phyloP scores from a whole-genome alignment of 1,284 basidiomycete species.

The Malassezia restricta region DNA sequence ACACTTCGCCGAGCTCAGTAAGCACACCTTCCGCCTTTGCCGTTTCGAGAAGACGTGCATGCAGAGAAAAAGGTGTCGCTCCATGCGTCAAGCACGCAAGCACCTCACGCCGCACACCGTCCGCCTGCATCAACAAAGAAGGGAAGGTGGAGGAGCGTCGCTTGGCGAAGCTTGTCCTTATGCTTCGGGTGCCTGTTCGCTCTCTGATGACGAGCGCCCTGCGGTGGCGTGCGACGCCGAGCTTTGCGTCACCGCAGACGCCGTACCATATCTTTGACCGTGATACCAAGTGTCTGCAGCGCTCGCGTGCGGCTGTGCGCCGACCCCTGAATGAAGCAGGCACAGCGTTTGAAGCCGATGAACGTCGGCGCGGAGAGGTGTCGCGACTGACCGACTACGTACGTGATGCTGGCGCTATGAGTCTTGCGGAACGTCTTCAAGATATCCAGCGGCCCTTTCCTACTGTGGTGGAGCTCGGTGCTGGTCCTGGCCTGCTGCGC shows the following conservation, averaged over 20 bases:
- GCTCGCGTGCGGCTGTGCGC: slow-evolving; percentile 59
- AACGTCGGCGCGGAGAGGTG: slow-evolving; percentile 39
- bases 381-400: slow-evolving; percentile 82
- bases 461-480: slow-evolving; percentile 72
- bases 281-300: slow-evolving; percentile 65
- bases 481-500: slow-evolving; percentile 87
- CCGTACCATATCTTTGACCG: slow-evolving; percentile 64
- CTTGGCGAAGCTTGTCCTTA: too few species aligned
- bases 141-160: too few species aligned
- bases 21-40: not conserved
- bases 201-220: not conserved
- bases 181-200: too few species aligned
- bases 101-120: too few species aligned
- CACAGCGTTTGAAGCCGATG: slow-evolving; percentile 12
- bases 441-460: slow-evolving; percentile 79
- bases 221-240: slow-evolving; percentile 1
- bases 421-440: slow-evolving; percentile 80
- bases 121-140: too few species aligned
- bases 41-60: not conserved
- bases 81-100: not conserved
- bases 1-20: not conserved
- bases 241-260: slow-evolving; percentile 19
- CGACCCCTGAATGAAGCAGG: slow-evolving; percentile 50
- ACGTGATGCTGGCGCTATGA: slow-evolving; percentile 74
- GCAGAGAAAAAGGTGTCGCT: too few species aligned